phyloP scores from a whole-genome alignment of 2,329 filamentous ascomycete genomes.

The Aspergillus pseudoglaucus region DNA sequence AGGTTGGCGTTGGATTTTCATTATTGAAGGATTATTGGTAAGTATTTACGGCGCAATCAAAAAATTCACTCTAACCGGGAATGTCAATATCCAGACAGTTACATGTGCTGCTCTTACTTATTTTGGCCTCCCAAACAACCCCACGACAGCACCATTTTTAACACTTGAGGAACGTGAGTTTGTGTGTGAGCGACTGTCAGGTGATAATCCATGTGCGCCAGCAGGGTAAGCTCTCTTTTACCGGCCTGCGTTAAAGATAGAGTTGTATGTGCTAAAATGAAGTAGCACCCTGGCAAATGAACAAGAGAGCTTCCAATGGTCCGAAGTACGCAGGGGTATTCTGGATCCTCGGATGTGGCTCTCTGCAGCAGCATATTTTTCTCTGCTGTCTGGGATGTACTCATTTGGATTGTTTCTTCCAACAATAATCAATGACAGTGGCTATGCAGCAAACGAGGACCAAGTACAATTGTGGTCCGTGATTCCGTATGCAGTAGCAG shows the following conservation, averaged over 20 bases:
- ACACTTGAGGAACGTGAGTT: constrained; percentile 47
- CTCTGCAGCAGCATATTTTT: constrained; percentile 56
- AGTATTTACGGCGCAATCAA: background rate
- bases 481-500: constrained; percentile 57
- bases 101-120: constrained; percentile 48
- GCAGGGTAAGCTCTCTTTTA: constrained; percentile 18
- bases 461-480: constrained; percentile 58
- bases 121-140: constrained; percentile 50
- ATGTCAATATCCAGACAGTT: constrained; percentile 41
- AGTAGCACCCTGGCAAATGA: constrained; percentile 16
- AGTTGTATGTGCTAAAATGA: constrained; percentile 3
- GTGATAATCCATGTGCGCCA: constrained; percentile 26
- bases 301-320: constrained; percentile 52
- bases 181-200: constrained; percentile 41
- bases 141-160: constrained; percentile 50
- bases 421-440: constrained; percentile 56
- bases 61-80: background rate
- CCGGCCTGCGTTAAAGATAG: background rate
- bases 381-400: constrained; percentile 52
- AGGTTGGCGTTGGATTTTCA: constrained; percentile 59
- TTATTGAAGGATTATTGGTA: constrained; percentile 49
- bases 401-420: constrained; percentile 61
- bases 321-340: constrained; percentile 56
- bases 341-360: constrained; percentile 58
- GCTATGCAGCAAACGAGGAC: constrained; percentile 50